Conservation (phyloP, 148 eudicot species). For the Camellia lanceoleosa region DNA sequence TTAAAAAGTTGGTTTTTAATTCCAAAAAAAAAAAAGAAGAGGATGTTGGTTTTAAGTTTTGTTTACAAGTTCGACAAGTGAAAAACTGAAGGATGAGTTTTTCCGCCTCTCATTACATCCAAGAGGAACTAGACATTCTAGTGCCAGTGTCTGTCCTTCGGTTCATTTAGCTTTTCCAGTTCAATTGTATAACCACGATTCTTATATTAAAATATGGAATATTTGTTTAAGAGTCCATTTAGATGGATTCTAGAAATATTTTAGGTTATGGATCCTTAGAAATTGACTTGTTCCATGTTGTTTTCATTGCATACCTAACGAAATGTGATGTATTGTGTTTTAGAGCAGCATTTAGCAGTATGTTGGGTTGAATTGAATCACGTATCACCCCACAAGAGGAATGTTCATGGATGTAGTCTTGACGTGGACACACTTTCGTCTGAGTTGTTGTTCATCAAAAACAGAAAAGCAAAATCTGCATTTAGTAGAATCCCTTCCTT, state of each 20-base stretch:
- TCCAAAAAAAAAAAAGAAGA: no score
- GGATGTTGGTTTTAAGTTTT: background rate
- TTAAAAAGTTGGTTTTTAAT: background rate
- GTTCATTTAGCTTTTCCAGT: background rate
- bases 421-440: background rate
- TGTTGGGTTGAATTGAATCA: background rate
- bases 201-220: background rate
- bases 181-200: background rate
- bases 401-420: background rate
- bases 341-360: background rate
- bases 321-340: background rate
- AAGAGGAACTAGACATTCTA: background rate
- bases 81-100: background rate
- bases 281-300: background rate
- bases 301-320: background rate
- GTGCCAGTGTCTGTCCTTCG: background rate
- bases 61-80: background rate
- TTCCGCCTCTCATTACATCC: background rate
- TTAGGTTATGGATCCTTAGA: background rate
- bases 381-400: background rate
- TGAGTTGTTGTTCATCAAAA: background rate
- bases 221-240: no score
- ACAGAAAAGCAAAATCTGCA: background rate
- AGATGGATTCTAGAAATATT: background rate
- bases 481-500: slow-evolving; percentile 1